Conservation (phyloP, 306 rosid species). For the Dryas drummondii region DNA sequence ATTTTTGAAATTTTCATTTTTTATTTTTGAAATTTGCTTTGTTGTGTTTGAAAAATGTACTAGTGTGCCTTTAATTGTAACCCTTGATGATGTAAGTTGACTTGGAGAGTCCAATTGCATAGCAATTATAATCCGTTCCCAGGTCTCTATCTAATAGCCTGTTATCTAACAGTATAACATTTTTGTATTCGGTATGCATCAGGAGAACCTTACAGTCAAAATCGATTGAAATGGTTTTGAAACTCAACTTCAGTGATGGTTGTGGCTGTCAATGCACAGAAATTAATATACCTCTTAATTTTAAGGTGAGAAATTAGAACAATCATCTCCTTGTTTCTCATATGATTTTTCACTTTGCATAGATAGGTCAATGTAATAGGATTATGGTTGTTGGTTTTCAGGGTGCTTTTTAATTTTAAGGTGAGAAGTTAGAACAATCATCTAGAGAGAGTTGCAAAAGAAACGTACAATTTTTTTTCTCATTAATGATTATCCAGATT, state of each 20-base stretch:
- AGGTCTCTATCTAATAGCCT: slow-evolving; percentile 3
- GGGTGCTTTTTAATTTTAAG: slow-evolving; percentile 56
- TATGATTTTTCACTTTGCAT: not conserved
- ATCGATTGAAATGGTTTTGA: slow-evolving; percentile 82
- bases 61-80: not conserved
- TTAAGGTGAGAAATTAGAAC: slow-evolving; percentile 54
- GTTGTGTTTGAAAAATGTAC: not conserved
- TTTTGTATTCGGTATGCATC: slow-evolving; percentile 34
- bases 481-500: too few species aligned
- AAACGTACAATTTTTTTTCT: too few species aligned
- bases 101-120: not conserved
- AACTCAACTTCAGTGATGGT: slow-evolving; percentile 79
- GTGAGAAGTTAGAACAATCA: slow-evolving; percentile 42
- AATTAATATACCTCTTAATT: slow-evolving; percentile 72
- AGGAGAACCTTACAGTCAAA: slow-evolving; percentile 73
- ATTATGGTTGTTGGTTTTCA: not conserved
- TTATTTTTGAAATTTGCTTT: not conserved
- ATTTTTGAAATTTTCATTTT: too few species aligned
- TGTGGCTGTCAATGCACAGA: slow-evolving; percentile 67
- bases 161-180: slow-evolving; percentile 9
- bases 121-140: not conserved
- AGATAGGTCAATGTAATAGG: not conserved
- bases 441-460: too few species aligned
- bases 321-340: slow-evolving; percentile 8
- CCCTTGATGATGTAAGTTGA: not conserved